Percentiles rank a stretch among this genome's conserved stretches.
These are phyloP conservation scores for Kodamaea sp. DNA, from an alignment of 1,139 yeast species.

Conservation along the genomic window DNA sequence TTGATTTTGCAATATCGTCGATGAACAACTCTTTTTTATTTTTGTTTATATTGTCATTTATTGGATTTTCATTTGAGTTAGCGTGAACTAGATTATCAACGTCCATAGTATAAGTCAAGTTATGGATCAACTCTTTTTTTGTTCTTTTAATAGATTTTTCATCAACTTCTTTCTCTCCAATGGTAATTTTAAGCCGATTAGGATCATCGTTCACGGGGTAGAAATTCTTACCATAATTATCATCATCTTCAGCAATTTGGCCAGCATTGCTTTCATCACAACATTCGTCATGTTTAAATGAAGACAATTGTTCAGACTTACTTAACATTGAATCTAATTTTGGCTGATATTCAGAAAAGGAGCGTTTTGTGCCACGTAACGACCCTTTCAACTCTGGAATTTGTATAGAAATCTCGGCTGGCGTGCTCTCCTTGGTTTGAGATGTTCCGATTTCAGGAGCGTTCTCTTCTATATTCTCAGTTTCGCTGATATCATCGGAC, in stretches of 20 bases:
- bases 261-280: too few relatives aligned
- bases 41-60: neutral
- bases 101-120: conserved; percentile 2
- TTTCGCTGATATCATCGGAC: too few relatives aligned
- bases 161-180: conserved; percentile 16
- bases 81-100: neutral
- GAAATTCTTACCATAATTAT: conserved; percentile 12
- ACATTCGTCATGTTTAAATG: too few relatives aligned
- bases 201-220: conserved; percentile 9
- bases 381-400: neutral
- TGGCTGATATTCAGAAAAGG: too few relatives aligned
- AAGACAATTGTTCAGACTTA: too few relatives aligned
- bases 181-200: conserved; percentile 11
- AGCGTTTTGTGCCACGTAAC: neutral
- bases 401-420: too few relatives aligned
- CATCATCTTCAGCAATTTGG: neutral
- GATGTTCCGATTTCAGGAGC: too few relatives aligned
- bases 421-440: too few relatives aligned
- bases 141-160: conserved; percentile 12
- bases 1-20: conserved; percentile 21
- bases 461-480: too few relatives aligned
- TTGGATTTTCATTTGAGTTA: neutral
- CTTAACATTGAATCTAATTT: too few relatives aligned
- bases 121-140: conserved; percentile 12
- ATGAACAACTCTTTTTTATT: conserved; percentile 8